Percentiles rank a stretch among this genome's conserved stretches.
These are phyloP conservation scores for Tuber melanosporum DNA, from an alignment of 495 filamentous ascomycete genomes.

Conservation along the genomic window DNA sequence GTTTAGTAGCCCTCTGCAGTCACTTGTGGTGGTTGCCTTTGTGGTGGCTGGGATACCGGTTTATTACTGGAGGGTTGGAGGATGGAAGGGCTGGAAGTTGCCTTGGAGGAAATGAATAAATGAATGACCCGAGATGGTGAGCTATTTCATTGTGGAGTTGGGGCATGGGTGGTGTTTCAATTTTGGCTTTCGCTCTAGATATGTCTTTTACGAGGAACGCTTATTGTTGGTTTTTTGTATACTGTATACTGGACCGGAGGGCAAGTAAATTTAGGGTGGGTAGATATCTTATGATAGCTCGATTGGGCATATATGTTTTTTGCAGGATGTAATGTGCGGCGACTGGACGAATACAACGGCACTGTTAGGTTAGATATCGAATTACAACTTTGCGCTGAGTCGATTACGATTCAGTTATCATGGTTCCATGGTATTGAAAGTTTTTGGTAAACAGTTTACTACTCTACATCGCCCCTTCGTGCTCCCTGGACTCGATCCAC, in stretches of 20 bases:
- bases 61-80: conserved; percentile 77
- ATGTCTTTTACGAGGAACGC: neutral
- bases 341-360: neutral
- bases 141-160: neutral
- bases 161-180: conserved; percentile 1
- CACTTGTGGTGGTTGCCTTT: conserved; percentile 75
- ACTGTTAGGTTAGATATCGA: neutral
- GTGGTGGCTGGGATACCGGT: conserved; percentile 76
- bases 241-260: neutral
- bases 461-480: neutral
- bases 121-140: neutral
- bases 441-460: neutral
- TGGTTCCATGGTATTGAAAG: neutral
- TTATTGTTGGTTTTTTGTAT: neutral
- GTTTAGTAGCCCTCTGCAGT: conserved; percentile 84
- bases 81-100: conserved; percentile 30
- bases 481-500: neutral
- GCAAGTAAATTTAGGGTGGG: neutral
- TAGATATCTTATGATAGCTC: neutral
- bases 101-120: neutral
- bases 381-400: neutral
- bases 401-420: neutral
- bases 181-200: neutral
- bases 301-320: neutral
- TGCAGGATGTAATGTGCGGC: neutral